A percentile compares a stretch with the other conserved stretches of the same genome.
phyloP scores from a whole-genome alignment of 805 yeast species.

The Helenozyma baotianmanensis region DNA sequence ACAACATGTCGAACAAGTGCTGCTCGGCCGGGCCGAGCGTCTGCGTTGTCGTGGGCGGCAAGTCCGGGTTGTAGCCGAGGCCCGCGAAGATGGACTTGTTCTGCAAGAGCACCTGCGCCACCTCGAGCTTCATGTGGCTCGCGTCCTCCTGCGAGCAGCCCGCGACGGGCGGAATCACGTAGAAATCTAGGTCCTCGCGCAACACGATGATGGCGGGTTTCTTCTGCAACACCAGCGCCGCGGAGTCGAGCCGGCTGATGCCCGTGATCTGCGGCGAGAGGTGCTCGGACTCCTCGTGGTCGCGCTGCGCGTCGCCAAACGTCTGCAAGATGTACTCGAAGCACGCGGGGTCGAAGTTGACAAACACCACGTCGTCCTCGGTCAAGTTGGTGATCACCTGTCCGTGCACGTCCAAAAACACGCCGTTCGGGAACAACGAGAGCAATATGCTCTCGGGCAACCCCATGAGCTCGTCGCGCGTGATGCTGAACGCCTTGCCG shows the following conservation, averaged over 20 bases:
- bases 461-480: constrained; percentile 85
- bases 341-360: constrained; percentile 82
- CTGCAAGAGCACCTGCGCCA: constrained; percentile 59
- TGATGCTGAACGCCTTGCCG: constrained; percentile 67
- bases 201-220: constrained; percentile 90
- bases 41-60: constrained; percentile 36
- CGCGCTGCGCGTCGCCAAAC: constrained; percentile 66
- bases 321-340: constrained; percentile 75
- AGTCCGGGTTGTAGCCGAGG: constrained; percentile 48
- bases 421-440: constrained; percentile 88
- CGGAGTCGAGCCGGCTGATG: constrained; percentile 23
- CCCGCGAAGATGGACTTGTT: constrained; percentile 73
- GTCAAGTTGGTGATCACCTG: constrained; percentile 74
- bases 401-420: constrained; percentile 72
- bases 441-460: constrained; percentile 86
- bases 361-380: constrained; percentile 74
- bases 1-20: constrained; percentile 90
- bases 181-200: constrained; percentile 91
- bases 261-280: constrained; percentile 32
- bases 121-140: constrained; percentile 63
- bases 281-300: constrained; percentile 28
- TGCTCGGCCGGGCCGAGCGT: constrained; percentile 85
- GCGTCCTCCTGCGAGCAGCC: constrained; percentile 57
- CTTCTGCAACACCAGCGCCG: constrained; percentile 62
- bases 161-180: constrained; percentile 73